Evolutionary conservation across 371 early-diverging fungal species (phyloP), one percentile per base, ranked within the genome.

Genomic region (Lichtheimia ramosa): DNA sequence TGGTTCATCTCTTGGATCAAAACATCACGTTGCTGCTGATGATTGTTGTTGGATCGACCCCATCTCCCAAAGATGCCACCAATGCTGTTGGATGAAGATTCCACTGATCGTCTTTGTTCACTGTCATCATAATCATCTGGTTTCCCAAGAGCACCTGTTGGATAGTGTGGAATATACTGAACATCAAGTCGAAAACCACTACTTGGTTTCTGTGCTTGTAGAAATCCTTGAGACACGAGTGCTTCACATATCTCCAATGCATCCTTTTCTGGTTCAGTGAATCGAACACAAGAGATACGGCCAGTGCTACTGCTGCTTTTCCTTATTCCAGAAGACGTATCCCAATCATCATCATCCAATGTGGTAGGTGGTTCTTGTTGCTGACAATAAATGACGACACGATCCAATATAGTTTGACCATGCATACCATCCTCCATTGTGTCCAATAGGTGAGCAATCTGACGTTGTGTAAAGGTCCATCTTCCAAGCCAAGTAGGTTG

Each of bases 1-100:
- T 83, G 80, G 5, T 83, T 72, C 70, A 71, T 71, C 7, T 70
- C 71, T 2, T 60, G 61, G 8, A 61, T 24, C 16, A 46, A 27
- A 2, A n/a, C 41, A 10, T 62, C 56, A 23, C 2, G 51, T 43
- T 1, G 65, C 61, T 41, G 55, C 53, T 18, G 51, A 13, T 41
- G 41, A 18, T 46, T 54, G 7, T 58, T 58, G 49, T 48, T 59
- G 50, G 59, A 52, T 15, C 56, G 52, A 3, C 64, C 51, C 70
- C 66, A 71, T 6, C 67, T 58, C 10, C 63, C 63, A 6, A 66
- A 59, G 10, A 72, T 63, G 4, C 64, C 67, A 15, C 62, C 59
- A 14, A 58, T 49, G 13, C 51, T 53, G 8, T 43, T 54, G 15
- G 63, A 21, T 5, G 46, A 46, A 21, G 23, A 48, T 8, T 40